Evolutionary conservation across 1,139 yeast genomes (phyloP), one percentile per base, ranked within the genome.

Genomic region (Chernovozyma aurita): DNA sequence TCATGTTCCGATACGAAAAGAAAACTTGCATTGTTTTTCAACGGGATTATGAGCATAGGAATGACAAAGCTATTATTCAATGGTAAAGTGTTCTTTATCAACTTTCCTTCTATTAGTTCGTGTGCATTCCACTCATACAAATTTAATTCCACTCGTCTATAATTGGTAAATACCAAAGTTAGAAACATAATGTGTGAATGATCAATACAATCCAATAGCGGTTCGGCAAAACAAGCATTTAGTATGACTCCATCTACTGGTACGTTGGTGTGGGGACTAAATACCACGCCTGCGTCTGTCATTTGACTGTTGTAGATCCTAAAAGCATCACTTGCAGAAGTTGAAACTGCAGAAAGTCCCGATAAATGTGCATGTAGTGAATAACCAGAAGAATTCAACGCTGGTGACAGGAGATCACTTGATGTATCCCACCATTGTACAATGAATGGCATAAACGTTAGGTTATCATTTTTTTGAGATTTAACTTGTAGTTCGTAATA

Each of bases 361-460:
- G 68, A 54, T 1, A 48, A 29, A 39, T 70, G 73, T 0, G 73
- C 50, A 3, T 50, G 32, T 17, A 72, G 44, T 2, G 53, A 43
- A 35, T 47, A 49, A 1, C 78, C 78, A 3, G 70, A 53, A n/a
- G n/a, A n/a, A n/a, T n/a, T n/a, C n/a, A n/a, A n/a, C n/a, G 4
- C 66, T 53, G 5, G 50, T 52, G 15, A 62, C 39, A 1, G 57
- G 41, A 1, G 68, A 65, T 3, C 48, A 38, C 25, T 46, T 51
- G 2, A 55, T 5, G 58, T 49, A 38, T 61, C 66, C 78, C 78
- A 73, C 78, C 78, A 73, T 44, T 73, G 79, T 0, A 73, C 71
- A 12, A 70, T 65, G 42, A 63, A 70, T 2, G 78, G 78, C 34
- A 61, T 67, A 35, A 55, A 57, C 1, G 63, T 51, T 14, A 47